Conservation (phyloP, 2,329 filamentous ascomycete species). For the Mycocentrospora acerina region DNA sequence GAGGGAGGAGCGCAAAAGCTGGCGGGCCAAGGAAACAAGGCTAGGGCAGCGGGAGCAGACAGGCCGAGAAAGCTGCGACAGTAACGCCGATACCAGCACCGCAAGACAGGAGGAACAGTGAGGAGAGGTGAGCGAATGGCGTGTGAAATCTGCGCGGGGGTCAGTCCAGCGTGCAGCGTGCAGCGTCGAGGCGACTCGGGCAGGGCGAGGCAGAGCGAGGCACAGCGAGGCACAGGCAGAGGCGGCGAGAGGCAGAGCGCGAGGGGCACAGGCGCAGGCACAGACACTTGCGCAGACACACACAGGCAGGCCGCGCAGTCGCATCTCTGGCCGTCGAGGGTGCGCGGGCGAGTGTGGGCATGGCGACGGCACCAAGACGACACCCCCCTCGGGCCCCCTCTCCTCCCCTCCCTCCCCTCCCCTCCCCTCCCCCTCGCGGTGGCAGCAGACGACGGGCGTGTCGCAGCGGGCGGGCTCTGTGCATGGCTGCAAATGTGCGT, state of each 20-base stretch:
- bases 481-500: constrained; percentile 12
- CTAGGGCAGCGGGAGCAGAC: constrained; percentile 26
- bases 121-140: constrained; percentile 30
- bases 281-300: too few species aligned
- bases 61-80: constrained; percentile 32
- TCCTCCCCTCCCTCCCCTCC: too few species aligned
- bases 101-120: constrained; percentile 13
- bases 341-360: too few species aligned
- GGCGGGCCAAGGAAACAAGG: constrained; percentile 11
- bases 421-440: too few species aligned
- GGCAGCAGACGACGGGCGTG: too few species aligned
- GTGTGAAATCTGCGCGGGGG: constrained; percentile 31
- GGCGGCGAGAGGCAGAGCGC: constrained; percentile 2
- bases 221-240: constrained; percentile 4
- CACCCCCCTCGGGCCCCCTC: too few species aligned
- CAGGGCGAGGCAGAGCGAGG: constrained; percentile 22
- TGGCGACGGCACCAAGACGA: too few species aligned
- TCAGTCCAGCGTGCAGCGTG: too few species aligned
- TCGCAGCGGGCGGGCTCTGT: constrained; percentile 9
- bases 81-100: constrained; percentile 35
- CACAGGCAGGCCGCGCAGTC: too few species aligned
- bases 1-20: constrained; percentile 21
- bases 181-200: constrained; percentile 31
- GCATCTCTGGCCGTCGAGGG: too few species aligned
- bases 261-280: constrained; percentile 6